Evolutionary conservation across 2,329 filamentous ascomycete species (phyloP).

Genomic region (Xylariaceae sp.): DNA sequence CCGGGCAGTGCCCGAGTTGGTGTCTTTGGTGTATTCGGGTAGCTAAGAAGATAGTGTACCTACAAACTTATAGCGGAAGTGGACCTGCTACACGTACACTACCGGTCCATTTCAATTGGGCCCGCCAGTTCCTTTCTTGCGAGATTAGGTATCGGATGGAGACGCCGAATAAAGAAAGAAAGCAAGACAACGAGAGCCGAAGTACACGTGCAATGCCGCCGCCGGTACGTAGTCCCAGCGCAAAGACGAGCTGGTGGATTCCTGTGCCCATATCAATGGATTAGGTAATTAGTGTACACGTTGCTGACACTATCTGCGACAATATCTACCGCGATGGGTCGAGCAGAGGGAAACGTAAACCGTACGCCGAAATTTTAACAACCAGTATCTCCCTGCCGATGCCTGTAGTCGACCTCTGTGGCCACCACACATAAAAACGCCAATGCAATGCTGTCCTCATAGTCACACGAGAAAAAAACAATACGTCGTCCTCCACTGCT

Average conservation of each 20-base stretch:
- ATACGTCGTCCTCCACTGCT: neutral
- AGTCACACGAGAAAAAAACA: constrained; percentile 10
- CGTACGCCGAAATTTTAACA: constrained; percentile 23
- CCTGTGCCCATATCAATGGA: neutral
- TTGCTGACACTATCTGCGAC: constrained; percentile 7
- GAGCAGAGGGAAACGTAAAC: constrained; percentile 22
- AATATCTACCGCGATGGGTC: constrained; percentile 7
- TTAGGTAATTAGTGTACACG: constrained; percentile 1
- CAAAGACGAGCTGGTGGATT: neutral
- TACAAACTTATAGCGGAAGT: neutral
- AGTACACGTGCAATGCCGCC: too few species aligned
- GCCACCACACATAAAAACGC: constrained; percentile 25
- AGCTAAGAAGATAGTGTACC: neutral
- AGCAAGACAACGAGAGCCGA: too few species aligned
- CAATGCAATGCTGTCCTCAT: constrained; percentile 28
- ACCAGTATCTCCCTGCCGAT: constrained; percentile 27
- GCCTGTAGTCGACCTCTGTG: constrained; percentile 17
- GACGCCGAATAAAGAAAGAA: neutral
- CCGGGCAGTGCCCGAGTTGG: too few species aligned
- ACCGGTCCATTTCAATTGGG: neutral
- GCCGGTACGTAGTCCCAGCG: neutral
- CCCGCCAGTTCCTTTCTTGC: neutral
- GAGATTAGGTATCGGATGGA: too few species aligned
- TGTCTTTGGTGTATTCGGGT: too few species aligned
- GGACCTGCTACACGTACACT: too few species aligned